Conservation (phyloP, 2,329 filamentous ascomycete species). For the Myriosclerotinia duriaeana region DNA sequence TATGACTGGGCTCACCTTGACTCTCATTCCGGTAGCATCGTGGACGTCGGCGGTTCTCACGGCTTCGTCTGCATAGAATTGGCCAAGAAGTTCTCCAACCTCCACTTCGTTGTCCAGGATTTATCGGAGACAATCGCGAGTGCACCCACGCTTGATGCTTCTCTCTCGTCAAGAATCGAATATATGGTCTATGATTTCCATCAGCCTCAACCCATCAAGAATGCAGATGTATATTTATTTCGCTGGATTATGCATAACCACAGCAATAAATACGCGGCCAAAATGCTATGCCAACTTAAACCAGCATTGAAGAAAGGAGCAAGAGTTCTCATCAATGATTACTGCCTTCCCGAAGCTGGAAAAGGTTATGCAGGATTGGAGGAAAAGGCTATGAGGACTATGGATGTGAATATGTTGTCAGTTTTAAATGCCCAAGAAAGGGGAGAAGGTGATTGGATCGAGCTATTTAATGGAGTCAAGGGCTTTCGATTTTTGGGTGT, state of each 20-base stretch:
- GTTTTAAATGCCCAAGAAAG: constrained; percentile 54
- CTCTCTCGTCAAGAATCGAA: constrained; percentile 45
- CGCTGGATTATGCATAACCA: constrained; percentile 63
- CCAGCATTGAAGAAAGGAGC: constrained; percentile 55
- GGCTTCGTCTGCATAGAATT: constrained; percentile 58
- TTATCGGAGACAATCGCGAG: constrained; percentile 49
- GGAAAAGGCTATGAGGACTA: constrained; percentile 49
- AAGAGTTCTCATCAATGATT: constrained; percentile 44
- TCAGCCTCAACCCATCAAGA: constrained; percentile 52
- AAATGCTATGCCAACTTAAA: constrained; percentile 51
- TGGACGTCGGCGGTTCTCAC: constrained; percentile 59
- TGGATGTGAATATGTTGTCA: constrained; percentile 55
- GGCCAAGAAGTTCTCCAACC: constrained; percentile 50
- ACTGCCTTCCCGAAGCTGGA: constrained; percentile 46
- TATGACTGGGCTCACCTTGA: constrained; percentile 55
- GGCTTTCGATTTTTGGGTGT: constrained; percentile 49
- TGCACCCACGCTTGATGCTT: constrained; percentile 47
- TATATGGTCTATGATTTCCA: constrained; percentile 57
- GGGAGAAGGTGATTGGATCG: constrained; percentile 47
- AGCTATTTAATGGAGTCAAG: constrained; percentile 48
- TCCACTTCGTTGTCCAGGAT: constrained; percentile 58
- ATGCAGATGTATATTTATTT: constrained; percentile 59
- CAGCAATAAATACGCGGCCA: constrained; percentile 52
- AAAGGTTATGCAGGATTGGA: constrained; percentile 46
- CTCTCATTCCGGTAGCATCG: constrained; percentile 48